Evolutionary conservation across 2,329 filamentous ascomycete genomes (phyloP), one percentile per base, ranked within the genome.

Genomic region (Drechslerella coelobrocha): DNA sequence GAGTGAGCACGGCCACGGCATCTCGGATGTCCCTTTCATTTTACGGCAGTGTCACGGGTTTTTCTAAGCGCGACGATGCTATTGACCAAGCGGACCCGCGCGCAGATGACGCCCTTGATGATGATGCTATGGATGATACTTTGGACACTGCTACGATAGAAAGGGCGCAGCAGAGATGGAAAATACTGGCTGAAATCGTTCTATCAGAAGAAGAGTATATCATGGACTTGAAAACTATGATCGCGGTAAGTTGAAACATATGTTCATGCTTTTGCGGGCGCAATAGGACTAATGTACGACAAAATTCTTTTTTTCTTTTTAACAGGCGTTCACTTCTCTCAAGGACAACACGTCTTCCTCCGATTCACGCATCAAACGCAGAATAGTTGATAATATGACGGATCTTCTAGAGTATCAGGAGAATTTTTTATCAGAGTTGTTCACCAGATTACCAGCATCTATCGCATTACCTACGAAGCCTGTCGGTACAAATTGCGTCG

Each of bases 211-310:
- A 72, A 31, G 61, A 61, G 31, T 72, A 72, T 17, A 72, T 72
- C 27, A 72, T 65, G 59, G 68, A 72, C 29, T 26, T 72, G 7
- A 72, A 72, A 29, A 72, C 68, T 41, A 63, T 72, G 60, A 61
- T 63, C 39, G 55, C 68, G 39, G 68, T 72, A 61, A 51, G 61
- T n/a, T 39, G 34, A 39, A 39, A 39, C 34, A 39, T 43, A 10
- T 10, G 23, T 51, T 8, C n/a, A 6, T 17, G 12, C 24, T n/a
- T n/a, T n/a, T n/a, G n/a, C n/a, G n/a, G n/a, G 8, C 34, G 34
- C 34, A n/a, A 14, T 12, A 45, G 43, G 19, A 41, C 63, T 68
- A 53, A 53, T 24, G 53, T 43, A 14, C n/a, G n/a, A n/a, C n/a
- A n/a, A 12, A 10, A 23, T 3, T 2, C 9, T 27, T 51, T 26